Conservation (phyloP, 2,329 filamentous ascomycete species). For the Ascosphaera apis region DNA sequence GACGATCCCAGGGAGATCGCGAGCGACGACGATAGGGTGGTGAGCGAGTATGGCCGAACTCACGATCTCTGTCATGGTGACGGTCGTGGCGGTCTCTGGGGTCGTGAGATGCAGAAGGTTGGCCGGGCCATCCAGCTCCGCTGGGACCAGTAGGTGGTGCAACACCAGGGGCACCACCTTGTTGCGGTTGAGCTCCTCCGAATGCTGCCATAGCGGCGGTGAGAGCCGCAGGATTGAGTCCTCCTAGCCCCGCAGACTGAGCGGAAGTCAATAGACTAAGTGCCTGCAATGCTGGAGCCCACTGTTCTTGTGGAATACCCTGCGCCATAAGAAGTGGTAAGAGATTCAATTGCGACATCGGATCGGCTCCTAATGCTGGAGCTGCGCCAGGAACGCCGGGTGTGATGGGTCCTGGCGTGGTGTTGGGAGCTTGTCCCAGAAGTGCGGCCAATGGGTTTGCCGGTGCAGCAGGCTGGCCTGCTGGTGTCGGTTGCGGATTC, state of each 20-base stretch:
- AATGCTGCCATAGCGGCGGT: constrained; percentile 26
- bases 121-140: constrained; percentile 10
- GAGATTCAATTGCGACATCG: constrained; percentile 47
- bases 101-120: constrained; percentile 10
- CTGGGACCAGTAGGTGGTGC: not conserved
- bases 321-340: constrained; percentile 54
- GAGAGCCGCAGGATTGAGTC: constrained; percentile 15
- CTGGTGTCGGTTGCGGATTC: not conserved
- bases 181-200: constrained; percentile 4
- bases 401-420: constrained; percentile 7
- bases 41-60: constrained; percentile 39
- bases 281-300: constrained; percentile 33
- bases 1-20: constrained; percentile 56
- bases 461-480: not conserved
- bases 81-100: constrained; percentile 13
- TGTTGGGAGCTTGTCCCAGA: constrained; percentile 12
- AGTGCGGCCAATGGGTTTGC: constrained; percentile 1
- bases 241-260: constrained; percentile 12
- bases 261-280: constrained; percentile 20
- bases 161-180: constrained; percentile 4
- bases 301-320: constrained; percentile 57
- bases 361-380: constrained; percentile 17
- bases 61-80: constrained; percentile 28
- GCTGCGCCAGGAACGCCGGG: constrained; percentile 3
- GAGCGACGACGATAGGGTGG: constrained; percentile 48